Percentiles rank a stretch among this genome's conserved stretches.
Evolutionary conservation across 352 stramenopile species (phyloP).

Genomic region (Blastocystis sp.): DNA sequence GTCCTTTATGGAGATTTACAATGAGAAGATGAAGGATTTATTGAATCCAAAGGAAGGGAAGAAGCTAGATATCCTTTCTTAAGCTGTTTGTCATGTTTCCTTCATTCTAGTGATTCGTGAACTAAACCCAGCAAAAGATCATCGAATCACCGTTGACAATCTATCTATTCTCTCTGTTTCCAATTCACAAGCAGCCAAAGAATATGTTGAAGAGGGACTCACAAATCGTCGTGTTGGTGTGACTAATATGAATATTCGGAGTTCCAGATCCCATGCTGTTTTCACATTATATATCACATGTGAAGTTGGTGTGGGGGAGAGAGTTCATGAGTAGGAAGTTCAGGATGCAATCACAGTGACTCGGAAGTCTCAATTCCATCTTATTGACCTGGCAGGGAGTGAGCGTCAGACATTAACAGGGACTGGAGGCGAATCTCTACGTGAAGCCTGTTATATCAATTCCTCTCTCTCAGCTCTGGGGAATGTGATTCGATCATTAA

Average conservation of each 20-base stretch:
- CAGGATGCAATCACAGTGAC: slow-evolving; percentile 34
- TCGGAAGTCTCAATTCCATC: slow-evolving; percentile 65
- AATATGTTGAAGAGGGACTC: slow-evolving; percentile 7
- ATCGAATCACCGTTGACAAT: slow-evolving; percentile 27
- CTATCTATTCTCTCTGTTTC: slow-evolving; percentile 2
- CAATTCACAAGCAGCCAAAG: neutral
- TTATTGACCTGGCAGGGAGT: slow-evolving; percentile 69
- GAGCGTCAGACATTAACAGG: slow-evolving; percentile 61
- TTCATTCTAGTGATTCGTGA: slow-evolving; percentile 36
- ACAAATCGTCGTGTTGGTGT: slow-evolving; percentile 42
- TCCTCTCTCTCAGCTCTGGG: slow-evolving; percentile 70
- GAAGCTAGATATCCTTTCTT: slow-evolving; percentile 61
- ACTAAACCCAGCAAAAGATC: neutral
- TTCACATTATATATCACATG: slow-evolving; percentile 52
- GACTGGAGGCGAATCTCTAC: slow-evolving; percentile 65
- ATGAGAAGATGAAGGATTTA: slow-evolving; percentile 87
- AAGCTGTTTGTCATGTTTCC: neutral
- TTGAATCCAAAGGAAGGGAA: slow-evolving; percentile 71
- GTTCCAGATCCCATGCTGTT: slow-evolving; percentile 49
- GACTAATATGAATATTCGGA: slow-evolving; percentile 62
- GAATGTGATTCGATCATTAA: slow-evolving; percentile 69
- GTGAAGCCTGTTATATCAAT: slow-evolving; percentile 71
- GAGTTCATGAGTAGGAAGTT: slow-evolving; percentile 34
- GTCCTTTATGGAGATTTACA: slow-evolving; percentile 91
- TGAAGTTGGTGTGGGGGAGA: neutral